A percentile compares a stretch with the other conserved stretches of the same genome.
phyloP scores from a whole-genome alignment of 225 moss, liverwort and hornwort species.

The Lunularia cruciata region DNA sequence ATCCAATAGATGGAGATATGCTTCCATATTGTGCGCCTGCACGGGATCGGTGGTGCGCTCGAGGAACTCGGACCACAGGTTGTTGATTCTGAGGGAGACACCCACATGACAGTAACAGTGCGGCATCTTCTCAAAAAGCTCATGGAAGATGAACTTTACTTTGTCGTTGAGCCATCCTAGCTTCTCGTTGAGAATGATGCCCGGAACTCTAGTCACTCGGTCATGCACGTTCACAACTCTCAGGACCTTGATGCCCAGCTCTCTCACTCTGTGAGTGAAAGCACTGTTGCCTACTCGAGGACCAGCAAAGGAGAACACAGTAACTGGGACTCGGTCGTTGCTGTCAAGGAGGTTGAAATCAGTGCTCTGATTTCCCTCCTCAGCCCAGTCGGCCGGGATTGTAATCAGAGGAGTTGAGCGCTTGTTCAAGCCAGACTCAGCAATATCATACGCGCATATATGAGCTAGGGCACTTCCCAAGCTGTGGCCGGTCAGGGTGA shows the following conservation, averaged over 20 bases:
- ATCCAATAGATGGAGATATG: conserved; percentile 62
- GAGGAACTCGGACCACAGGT: conserved; percentile 43
- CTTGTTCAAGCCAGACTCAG: conserved; percentile 43
- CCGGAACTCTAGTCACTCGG: conserved; percentile 53
- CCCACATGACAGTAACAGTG: conserved; percentile 63
- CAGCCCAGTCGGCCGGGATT: conserved; percentile 54
- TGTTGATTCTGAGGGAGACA: conserved; percentile 33
- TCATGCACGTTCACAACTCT: conserved; percentile 54
- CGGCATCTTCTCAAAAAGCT: conserved; percentile 11
- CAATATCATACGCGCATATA: conserved; percentile 55
- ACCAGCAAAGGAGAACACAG: conserved; percentile 55
- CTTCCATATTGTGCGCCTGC: conserved; percentile 62
- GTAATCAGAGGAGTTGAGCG: background rate
- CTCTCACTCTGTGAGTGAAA: conserved; percentile 44
- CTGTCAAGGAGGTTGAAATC: conserved; percentile 28
- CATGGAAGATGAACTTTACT: background rate
- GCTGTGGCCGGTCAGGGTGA: conserved; percentile 60
- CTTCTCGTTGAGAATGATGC: conserved; percentile 13
- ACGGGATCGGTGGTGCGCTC: conserved; percentile 19
- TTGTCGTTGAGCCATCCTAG: background rate
- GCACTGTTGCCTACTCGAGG: conserved; percentile 76
- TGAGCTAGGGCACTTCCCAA: conserved; percentile 50
- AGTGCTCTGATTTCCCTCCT: conserved; percentile 59
- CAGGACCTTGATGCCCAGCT: conserved; percentile 61
- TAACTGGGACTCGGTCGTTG: conserved; percentile 48